Base-by-base conservation (phyloP, 495 filamentous ascomycete genomes). In the Neurospora sp. region DNA sequence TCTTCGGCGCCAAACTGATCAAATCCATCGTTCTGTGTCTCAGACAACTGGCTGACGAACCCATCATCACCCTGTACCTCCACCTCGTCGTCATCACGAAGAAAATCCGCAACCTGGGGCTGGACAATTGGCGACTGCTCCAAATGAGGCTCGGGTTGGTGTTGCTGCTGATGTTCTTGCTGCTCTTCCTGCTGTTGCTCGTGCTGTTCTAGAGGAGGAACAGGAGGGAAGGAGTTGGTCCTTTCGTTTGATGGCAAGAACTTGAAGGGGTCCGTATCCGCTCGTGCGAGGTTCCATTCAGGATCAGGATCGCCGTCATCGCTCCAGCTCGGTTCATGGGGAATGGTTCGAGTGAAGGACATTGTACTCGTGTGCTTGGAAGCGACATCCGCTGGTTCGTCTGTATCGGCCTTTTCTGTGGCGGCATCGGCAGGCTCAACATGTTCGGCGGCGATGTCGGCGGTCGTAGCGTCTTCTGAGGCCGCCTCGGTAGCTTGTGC, bases 161-260 rank as follows among this genome's bases (percentile, higher is more conserved):
- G 76, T 53, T 86, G 72, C 42, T 85, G 82, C 40, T 80, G 77
- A 12, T 83, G 76, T 41, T 86, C 71, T 40, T 85, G 82, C 18
- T 84, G 80, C 70, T 83, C 79, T 6, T 81, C 85, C 71, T 87
- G 84, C 6, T 79, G 73, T 11, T 79, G 76, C 20, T 72, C 69
- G 20, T 80, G 73, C 46, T 78, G 73, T 5, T 76, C 70, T 1
- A 80, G 44, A 16, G 84, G 84, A 38, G 85, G 84, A 2, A 90
- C 85, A 16, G 78, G 80, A 11, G 90, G 90, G 73, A 91, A 91
- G 0, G 89, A 91, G 77, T 91, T 90, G 59, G 89, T 86, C 69
- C 88, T 84, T 40, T 87, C 85, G 70, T 76, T 83, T 14, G 83
- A 78, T 12, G 84, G 79, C 81, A 90, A 85, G 61, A 85, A 84